These are phyloP conservation scores for Globisporangium takayamanum DNA, from an alignment of 352 stramenopile species.

Conservation along the genomic window DNA sequence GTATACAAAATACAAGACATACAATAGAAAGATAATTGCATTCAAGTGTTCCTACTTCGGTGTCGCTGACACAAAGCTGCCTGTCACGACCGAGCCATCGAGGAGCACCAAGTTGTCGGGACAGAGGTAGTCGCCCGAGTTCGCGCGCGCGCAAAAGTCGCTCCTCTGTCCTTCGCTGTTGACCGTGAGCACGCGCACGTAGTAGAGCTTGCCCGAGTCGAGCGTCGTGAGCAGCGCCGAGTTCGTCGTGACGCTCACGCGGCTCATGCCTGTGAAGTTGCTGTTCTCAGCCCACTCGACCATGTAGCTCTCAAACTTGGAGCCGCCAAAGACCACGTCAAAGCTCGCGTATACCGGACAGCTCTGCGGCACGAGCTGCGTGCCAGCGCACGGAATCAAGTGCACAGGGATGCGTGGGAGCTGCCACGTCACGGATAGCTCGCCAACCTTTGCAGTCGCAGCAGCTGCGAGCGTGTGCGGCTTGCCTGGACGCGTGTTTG, in stretches of 20 bases:
- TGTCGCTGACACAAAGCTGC: slow-evolving; percentile 36
- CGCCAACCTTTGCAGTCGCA: slow-evolving; percentile 20
- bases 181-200: slow-evolving; percentile 71
- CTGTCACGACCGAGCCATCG: slow-evolving; percentile 53
- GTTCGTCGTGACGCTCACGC: slow-evolving; percentile 55
- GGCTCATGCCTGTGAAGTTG: slow-evolving; percentile 69
- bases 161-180: slow-evolving; percentile 75
- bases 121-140: slow-evolving; percentile 54
- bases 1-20: background rate
- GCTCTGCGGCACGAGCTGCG: slow-evolving; percentile 37
- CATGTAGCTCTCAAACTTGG: slow-evolving; percentile 87
- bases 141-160: slow-evolving; percentile 58
- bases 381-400: slow-evolving; percentile 60
- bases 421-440: slow-evolving; percentile 64
- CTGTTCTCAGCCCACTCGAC: slow-evolving; percentile 85
- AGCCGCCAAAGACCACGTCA: slow-evolving; percentile 89
- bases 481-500: slow-evolving; percentile 57
- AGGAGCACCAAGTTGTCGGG: slow-evolving; percentile 64
- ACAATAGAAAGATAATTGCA: background rate
- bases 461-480: slow-evolving; percentile 41
- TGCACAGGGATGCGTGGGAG: slow-evolving; percentile 53
- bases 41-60: slow-evolving; percentile 15
- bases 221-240: slow-evolving; percentile 60
- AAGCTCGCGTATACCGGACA: slow-evolving; percentile 58
- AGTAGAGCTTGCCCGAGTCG: slow-evolving; percentile 67